Evolutionary conservation across 2,329 filamentous ascomycete genomes (phyloP).

Genomic region (Chaetomiaceae sp.): DNA sequence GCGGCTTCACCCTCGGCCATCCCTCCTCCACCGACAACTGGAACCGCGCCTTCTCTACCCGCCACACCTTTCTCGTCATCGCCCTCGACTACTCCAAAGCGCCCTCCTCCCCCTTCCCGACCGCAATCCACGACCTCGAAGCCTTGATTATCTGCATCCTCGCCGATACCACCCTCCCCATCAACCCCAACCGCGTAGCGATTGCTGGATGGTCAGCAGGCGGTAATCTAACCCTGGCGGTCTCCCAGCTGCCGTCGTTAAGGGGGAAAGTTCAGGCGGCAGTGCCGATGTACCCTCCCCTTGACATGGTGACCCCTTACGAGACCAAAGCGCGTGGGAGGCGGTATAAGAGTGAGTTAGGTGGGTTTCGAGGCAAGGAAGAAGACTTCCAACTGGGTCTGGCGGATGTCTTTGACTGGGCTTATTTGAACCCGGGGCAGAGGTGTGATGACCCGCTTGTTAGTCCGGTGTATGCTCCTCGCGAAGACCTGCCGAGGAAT

Average conservation of each 20-base stretch:
- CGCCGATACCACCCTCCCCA: conserved; percentile 40
- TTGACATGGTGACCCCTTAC: conserved; percentile 36
- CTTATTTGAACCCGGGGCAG: conserved; percentile 35
- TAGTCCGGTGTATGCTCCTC: conserved; percentile 35
- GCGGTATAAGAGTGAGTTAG: conserved; percentile 35
- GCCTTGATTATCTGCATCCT: conserved; percentile 40
- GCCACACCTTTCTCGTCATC: conserved; percentile 40
- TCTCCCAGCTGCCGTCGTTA: conserved; percentile 37
- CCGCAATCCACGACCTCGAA: conserved; percentile 41
- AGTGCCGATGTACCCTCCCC: conserved; percentile 41
- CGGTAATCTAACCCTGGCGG: conserved; percentile 43
- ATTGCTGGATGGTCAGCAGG: conserved; percentile 49
- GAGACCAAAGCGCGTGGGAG: conserved; percentile 32
- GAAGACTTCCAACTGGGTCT: conserved; percentile 30
- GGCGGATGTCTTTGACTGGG: conserved; percentile 37
- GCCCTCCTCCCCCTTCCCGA: conserved; percentile 42
- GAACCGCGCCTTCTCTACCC: conserved; percentile 40
- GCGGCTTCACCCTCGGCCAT: conserved; percentile 44
- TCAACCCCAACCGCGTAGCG: conserved; percentile 40
- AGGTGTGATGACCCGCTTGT: conserved; percentile 37
- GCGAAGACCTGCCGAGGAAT: conserved; percentile 36
- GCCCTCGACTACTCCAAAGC: conserved; percentile 47
- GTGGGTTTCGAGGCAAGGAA: conserved; percentile 26
- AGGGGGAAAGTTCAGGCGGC: conserved; percentile 32
- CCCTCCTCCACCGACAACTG: conserved; percentile 44